Evolutionary conservation across 176 grass and related monocot species (phyloP).

Genomic region (Carex parvula): DNA sequence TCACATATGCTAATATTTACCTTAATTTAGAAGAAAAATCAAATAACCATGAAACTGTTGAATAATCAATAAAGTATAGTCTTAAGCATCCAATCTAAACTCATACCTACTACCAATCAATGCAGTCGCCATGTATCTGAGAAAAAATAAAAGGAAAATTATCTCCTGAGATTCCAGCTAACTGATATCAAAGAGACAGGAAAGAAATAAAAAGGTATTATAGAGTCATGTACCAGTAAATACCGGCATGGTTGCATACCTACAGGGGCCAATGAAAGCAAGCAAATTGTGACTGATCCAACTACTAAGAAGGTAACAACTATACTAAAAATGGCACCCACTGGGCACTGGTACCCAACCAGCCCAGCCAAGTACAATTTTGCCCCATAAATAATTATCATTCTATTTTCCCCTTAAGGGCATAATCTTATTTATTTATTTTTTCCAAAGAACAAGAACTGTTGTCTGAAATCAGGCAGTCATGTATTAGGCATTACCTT

Average conservation of each 20-base stretch:
- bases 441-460: not conserved
- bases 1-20: constrained; percentile 65
- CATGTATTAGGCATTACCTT: no score
- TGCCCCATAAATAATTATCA: not conserved
- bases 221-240: not conserved
- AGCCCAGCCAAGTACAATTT: not conserved
- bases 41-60: constrained; percentile 18
- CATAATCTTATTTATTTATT: not conserved
- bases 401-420: not conserved
- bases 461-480: not conserved
- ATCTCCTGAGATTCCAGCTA: not conserved
- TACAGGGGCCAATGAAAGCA: not conserved
- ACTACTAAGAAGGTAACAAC: no score
- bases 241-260: not conserved
- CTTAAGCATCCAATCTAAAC: constrained; percentile 34
- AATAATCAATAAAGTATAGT: constrained; percentile 29
- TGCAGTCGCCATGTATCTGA: constrained; percentile 37
- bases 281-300: no score
- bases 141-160: constrained; percentile 21
- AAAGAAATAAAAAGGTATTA: not conserved
- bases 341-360: not conserved
- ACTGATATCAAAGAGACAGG: not conserved
- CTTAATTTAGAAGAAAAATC: constrained; percentile 38
- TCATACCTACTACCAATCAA: constrained; percentile 42
- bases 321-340: no score